Evolutionary conservation across 805 yeast genomes (phyloP), one percentile per base, ranked within the genome.

Genomic region (Candida koratica): DNA sequence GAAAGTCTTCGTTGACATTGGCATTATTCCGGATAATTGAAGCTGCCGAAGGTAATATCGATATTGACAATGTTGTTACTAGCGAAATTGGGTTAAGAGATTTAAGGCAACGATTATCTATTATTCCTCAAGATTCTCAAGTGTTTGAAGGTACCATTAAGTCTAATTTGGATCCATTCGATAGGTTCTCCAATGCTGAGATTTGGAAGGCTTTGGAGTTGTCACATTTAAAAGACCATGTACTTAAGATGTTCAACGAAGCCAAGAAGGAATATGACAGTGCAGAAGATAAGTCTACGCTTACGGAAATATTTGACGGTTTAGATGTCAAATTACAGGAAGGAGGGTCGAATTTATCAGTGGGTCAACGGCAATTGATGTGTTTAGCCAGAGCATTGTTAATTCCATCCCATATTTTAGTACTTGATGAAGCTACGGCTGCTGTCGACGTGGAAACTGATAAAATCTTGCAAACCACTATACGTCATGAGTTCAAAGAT

Each of bases 81-180:
- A 65, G 76, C 30, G 52, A 66, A 18, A 73, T 88, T 39, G 96
- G 96, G 3, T 65, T 88, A 33, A 69, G 66, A 43, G 96, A 88
- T 53, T 67, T 88, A 50, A 75, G 97, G 53, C 79, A 79, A 25
- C 73, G 76, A 42, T 61, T 88, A 31, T 81, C 93, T 2, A 89
- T 88, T 46, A 88, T 88, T 46, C 97, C 97, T 2, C 96, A 88
- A 58, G 97, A 88, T 58, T 84, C 96, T 0, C 96, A 89, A 42
- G 69, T 66, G 6, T 64, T 67, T 31, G 69, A 67, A 43, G 73
- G 73, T 15, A 49, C 67, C 6, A 56, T 67, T 36, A 52, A 63
- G 42, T 50, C 62, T 17, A 67, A 67, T 43, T 57, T 67, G 43
- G 72, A 67, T 42, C 73, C 73, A 6, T 63, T 66, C 4, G 52